Evolutionary conservation across 1,139 yeast genomes (phyloP), one percentile per base, ranked within the genome.

Genomic region (Zygoascus sp.): DNA sequence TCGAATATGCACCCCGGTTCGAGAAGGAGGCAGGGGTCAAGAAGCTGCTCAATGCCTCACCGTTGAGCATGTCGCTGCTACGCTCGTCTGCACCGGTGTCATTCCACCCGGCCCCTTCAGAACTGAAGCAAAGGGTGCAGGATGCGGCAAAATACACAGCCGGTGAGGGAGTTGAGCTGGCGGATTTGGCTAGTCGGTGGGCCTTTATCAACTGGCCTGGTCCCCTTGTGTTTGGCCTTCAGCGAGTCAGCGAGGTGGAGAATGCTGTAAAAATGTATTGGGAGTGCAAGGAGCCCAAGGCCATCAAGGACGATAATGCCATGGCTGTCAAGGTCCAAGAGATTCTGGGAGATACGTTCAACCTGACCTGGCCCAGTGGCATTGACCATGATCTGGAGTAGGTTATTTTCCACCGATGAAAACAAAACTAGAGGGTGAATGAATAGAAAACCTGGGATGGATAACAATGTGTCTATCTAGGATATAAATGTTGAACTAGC

Each of bases 51-150:
- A 87, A 86, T 60, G 97, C 94, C 1, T 85, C 96, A 0, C 89
- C 94, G 38, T 71, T 90, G 53, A 80, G 92, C 50, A 90, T 90
- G 97, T 86, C 96, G 2, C 66, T 90, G 49, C 70, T 90, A 49
- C 74, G 95, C 52, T 75, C 83, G 0, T 80, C 73, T 21, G 69
- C 73, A 21, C 85, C 96, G 1, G 84, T 77, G 53, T 60, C 73
- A 1, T 90, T 89, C 73, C 97, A 90, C 60, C 97, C 97, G 0
- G 95, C 88, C 1, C 66, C 81, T 0, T 57, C 64, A n/a, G 75
- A 63, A n/a, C 69, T 90, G 54, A 81, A 77, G 53, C 64, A 67
- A 1, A 70, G 70, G n/a, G 83, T 84, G 5, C 64, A 69, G 17
- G 64, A 71, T 11, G 75, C 84, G 6, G 87, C 90, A 0, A 58